Base-by-base conservation (phyloP, 2,329 filamentous ascomycete species). In the Microascus cirrosus region DNA sequence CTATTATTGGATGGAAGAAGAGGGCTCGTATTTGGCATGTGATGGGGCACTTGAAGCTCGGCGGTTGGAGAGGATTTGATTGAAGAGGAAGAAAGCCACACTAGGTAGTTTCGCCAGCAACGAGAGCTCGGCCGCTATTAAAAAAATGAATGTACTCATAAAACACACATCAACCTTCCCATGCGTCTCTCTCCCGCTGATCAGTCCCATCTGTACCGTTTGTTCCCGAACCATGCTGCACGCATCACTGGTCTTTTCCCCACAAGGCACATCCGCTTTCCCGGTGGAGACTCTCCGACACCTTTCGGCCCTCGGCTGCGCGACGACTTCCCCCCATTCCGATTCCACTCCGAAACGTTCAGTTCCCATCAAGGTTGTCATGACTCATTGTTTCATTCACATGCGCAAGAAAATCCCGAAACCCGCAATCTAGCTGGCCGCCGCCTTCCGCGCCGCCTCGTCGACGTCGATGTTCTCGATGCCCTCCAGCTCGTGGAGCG, bases 391-490 rank as follows among this genome's bases (percentile, higher is more conserved):
- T 36, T 34, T 42, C 11, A 15, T 55, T 55, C n/a, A 22, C 36
- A 36, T 25, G 53, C 35, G n/a, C 39, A n/a, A 53, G 20, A 13
- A 36, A 15, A 24, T 39, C 20, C 20, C 53, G 22, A n/a, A 5
- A 15, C 22, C 22, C 39, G 20, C 15, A 15, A 45, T 18, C 13
- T 45, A 45, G 39, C 39, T 45, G 8, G 39, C 39, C 11, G 25
- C 24, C 34, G 55, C 39, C 28, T 32, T 56, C 12, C 32, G 39
- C 28, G 55, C 55, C 25, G 50, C 25, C 55, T 56, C 55, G 56
- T 58, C 56, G n/a, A 58, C 56, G 51, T 52, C 48, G 35, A 58
- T 36, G 13, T 53, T 36, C 22, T 58, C 56, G 18, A 58, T 51
- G 10, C 32, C 35, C 15, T 52, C 48, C 34, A 39, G 51, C 22